Percentiles rank a stretch among this genome's conserved stretches.
Conservation (phyloP, 441 rosid species). For the Macaranga tanarius region DNA sequence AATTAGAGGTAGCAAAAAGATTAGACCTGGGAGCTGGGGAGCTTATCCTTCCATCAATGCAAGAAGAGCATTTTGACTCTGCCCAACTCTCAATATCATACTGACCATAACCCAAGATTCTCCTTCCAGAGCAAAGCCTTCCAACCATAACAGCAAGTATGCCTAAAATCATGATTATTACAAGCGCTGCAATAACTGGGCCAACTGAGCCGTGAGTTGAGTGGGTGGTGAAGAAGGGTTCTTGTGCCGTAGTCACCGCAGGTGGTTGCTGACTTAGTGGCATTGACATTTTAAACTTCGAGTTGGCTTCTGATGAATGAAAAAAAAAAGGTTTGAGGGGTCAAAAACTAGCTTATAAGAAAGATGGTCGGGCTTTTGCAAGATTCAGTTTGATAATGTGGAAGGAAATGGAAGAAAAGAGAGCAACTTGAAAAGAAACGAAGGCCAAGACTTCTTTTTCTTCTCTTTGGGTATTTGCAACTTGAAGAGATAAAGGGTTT, state of each 20-base stretch:
- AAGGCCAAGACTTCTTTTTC: too few species aligned
- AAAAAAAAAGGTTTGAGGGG: neutral
- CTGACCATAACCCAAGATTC: slow-evolving; percentile 54
- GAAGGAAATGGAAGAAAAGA: neutral
- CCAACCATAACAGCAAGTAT: slow-evolving; percentile 55
- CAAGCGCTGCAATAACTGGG: slow-evolving; percentile 57
- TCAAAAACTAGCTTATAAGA: neutral
- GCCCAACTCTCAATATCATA: slow-evolving; percentile 74
- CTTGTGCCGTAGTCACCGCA: slow-evolving; percentile 32
- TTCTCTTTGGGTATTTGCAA: too few species aligned
- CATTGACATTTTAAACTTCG: slow-evolving; percentile 38
- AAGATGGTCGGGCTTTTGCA: neutral
- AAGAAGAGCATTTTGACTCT: slow-evolving; percentile 60
- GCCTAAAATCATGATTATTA: slow-evolving; percentile 45
- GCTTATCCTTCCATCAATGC: slow-evolving; percentile 68
- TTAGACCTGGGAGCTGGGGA: slow-evolving; percentile 23
- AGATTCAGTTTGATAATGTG: neutral
- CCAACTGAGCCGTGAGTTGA: slow-evolving; percentile 44
- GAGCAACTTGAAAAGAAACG: too few species aligned
- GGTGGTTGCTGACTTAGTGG: slow-evolving; percentile 50
- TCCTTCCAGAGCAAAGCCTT: slow-evolving; percentile 70
- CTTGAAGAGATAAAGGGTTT: too few species aligned
- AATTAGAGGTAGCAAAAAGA: slow-evolving; percentile 20
- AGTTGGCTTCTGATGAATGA: neutral
- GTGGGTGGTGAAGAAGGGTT: slow-evolving; percentile 31